Conservation (phyloP, 768 basidiomycete genomes). For the Coprinopsis strossmayeri region DNA sequence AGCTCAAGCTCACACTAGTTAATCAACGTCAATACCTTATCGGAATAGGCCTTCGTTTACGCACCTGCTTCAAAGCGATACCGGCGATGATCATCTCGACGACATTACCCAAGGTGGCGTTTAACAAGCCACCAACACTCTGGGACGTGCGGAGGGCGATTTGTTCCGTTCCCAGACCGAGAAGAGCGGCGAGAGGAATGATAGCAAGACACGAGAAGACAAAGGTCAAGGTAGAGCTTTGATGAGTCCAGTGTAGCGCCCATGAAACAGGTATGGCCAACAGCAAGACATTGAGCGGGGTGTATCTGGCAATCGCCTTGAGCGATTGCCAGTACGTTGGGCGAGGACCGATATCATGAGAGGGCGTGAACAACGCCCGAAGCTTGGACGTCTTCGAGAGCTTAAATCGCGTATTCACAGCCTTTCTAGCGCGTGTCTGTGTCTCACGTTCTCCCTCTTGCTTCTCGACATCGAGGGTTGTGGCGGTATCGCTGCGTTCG, state of each 20-base stretch:
- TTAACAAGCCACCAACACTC: conserved; percentile 47
- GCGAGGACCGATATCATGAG: conserved; percentile 23
- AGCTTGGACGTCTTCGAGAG: conserved; percentile 16
- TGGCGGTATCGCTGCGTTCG: conserved; percentile 9
- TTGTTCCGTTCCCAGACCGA: conserved; percentile 48
- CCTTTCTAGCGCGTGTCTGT: not conserved
- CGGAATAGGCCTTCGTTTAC: conserved; percentile 2
- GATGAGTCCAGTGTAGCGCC: conserved; percentile 40
- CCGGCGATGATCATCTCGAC: conserved; percentile 49
- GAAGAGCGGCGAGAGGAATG: conserved; percentile 43
- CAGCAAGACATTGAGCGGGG: conserved; percentile 36
- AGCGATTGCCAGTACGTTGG: conserved; percentile 29
- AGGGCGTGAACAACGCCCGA: conserved; percentile 26
- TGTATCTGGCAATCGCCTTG: conserved; percentile 25
- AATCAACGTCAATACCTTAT: conserved; percentile 14
- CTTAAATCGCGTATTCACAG: not conserved
- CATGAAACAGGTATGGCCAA: conserved; percentile 45
- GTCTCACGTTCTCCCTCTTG: conserved; percentile 9
- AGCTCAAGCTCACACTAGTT: conserved; percentile 44
- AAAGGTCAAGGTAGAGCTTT: conserved; percentile 40
- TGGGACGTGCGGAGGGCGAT: conserved; percentile 41
- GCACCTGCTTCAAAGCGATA: conserved; percentile 31
- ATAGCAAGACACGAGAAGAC: conserved; percentile 41
- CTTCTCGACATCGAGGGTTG: conserved; percentile 11
- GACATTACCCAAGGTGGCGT: conserved; percentile 47